Conservation (phyloP, 2,329 filamentous ascomycete genomes). For the Drechslerella dactyloides region DNA sequence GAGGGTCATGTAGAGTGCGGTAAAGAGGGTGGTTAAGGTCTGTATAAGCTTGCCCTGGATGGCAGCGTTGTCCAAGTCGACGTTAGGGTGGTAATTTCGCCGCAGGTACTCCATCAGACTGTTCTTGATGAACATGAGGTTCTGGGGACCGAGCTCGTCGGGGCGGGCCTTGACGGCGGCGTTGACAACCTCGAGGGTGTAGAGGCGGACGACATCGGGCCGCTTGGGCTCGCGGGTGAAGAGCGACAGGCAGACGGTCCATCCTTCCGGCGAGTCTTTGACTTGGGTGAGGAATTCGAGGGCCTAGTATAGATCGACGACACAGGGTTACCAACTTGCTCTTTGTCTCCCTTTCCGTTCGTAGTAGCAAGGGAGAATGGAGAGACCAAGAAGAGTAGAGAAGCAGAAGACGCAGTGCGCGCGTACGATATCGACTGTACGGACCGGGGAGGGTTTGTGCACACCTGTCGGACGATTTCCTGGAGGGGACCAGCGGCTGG, state of each 20-base stretch:
- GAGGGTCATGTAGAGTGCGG: constrained; percentile 79
- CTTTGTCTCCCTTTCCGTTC: too few relatives aligned
- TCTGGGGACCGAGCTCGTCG: constrained; percentile 59
- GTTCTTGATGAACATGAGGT: constrained; percentile 77
- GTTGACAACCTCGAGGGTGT: constrained; percentile 91
- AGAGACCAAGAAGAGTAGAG: too few relatives aligned
- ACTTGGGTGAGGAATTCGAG: constrained; percentile 80
- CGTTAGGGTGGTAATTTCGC: constrained; percentile 62
- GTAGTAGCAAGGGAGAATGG: too few relatives aligned
- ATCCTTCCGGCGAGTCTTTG: constrained; percentile 79
- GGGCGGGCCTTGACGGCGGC: constrained; percentile 68
- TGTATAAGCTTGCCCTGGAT: constrained; percentile 98
- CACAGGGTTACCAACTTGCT: not conserved
- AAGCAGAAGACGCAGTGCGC: too few relatives aligned
- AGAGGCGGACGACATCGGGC: constrained; percentile 83
- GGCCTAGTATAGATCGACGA: constrained; percentile 57
- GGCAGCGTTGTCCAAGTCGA: constrained; percentile 70
- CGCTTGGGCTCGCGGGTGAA: constrained; percentile 79
- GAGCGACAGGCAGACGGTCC: constrained; percentile 85
- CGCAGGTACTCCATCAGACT: constrained; percentile 81
- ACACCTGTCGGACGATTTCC: constrained; percentile 47
- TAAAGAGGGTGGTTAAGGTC: constrained; percentile 92
- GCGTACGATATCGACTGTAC: not conserved
- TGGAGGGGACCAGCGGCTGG: constrained; percentile 27
- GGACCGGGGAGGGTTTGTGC: constrained; percentile 4